A percentile compares a stretch with the other conserved stretches of the same genome.
Conservation (phyloP, 768 basidiomycete species). For the Amyloporia xantha region DNA sequence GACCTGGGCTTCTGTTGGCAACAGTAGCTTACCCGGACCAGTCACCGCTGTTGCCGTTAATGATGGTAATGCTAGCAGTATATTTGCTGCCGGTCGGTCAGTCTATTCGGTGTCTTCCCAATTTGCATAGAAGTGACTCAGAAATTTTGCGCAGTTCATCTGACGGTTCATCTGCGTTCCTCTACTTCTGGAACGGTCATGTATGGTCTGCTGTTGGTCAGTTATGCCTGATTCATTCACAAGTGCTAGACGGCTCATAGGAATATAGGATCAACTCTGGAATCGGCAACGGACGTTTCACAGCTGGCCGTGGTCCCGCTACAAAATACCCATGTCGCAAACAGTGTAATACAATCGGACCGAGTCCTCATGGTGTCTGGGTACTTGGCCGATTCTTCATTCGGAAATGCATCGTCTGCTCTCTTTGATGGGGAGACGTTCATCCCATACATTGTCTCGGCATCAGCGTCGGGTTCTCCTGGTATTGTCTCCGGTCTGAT, state of each 20-base stretch:
- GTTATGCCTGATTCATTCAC: conserved; percentile 11
- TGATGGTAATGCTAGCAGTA: conserved; percentile 67
- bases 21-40: conserved; percentile 71
- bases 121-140: conserved; percentile 5
- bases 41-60: conserved; percentile 87
- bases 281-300: conserved; percentile 57
- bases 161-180: conserved; percentile 62
- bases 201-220: conserved; percentile 66
- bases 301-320: conserved; percentile 91
- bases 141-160: conserved; percentile 32
- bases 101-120: conserved; percentile 22
- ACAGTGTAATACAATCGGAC: conserved; percentile 71
- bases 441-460: conserved; percentile 76
- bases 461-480: conserved; percentile 54
- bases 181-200: conserved; percentile 80
- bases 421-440: conserved; percentile 81
- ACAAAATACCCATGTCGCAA: conserved; percentile 62
- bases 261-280: conserved; percentile 47
- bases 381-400: conserved; percentile 53
- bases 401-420: conserved; percentile 78
- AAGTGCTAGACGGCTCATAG: not conserved
- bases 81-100: conserved; percentile 87
- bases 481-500: conserved; percentile 77
- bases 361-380: conserved; percentile 91
- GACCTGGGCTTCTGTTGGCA: conserved; percentile 70